Evolutionary conservation across 2,329 filamentous ascomycete genomes (phyloP).

Genomic region (Diaporthe destruens): DNA sequence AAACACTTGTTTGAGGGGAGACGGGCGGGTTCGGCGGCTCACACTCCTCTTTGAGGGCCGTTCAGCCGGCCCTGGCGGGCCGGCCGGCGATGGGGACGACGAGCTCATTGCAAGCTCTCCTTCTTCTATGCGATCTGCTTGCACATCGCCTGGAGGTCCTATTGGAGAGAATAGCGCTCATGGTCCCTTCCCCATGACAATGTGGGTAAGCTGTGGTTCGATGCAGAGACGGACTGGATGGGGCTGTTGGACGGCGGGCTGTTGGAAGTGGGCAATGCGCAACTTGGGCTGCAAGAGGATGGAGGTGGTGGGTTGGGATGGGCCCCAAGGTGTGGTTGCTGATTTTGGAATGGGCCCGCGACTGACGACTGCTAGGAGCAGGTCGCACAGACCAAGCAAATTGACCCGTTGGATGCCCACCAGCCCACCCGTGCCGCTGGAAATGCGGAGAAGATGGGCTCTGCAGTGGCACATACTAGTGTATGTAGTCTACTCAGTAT

Average conservation of each 20-base stretch:
- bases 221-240: neutral
- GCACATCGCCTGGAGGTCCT: slow-evolving; percentile 31
- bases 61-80: slow-evolving; percentile 56
- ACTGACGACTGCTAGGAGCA: slow-evolving; percentile 8
- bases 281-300: slow-evolving; percentile 1
- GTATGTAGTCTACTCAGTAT: too few species aligned
- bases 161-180: slow-evolving; percentile 18
- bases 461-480: too few species aligned
- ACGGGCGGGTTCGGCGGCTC: slow-evolving; percentile 43
- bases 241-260: slow-evolving; percentile 10
- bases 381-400: slow-evolving; percentile 4
- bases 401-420: neutral
- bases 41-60: slow-evolving; percentile 62
- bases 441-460: slow-evolving; percentile 15
- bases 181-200: slow-evolving; percentile 31
- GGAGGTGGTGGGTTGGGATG: slow-evolving; percentile 14
- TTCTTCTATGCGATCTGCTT: slow-evolving; percentile 35
- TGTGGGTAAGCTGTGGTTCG: neutral
- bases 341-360: slow-evolving; percentile 27
- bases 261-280: neutral
- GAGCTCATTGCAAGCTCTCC: slow-evolving; percentile 51
- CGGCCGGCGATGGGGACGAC: slow-evolving; percentile 48
- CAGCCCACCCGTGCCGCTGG: slow-evolving; percentile 17
- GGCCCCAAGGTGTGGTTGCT: neutral
- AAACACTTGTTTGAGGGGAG: neutral